Percentiles rank a stretch among this genome's conserved stretches.
These are phyloP conservation scores for Samsoniella hepiali DNA, from an alignment of 2,329 filamentous ascomycete genomes.

Conservation along the genomic window DNA sequence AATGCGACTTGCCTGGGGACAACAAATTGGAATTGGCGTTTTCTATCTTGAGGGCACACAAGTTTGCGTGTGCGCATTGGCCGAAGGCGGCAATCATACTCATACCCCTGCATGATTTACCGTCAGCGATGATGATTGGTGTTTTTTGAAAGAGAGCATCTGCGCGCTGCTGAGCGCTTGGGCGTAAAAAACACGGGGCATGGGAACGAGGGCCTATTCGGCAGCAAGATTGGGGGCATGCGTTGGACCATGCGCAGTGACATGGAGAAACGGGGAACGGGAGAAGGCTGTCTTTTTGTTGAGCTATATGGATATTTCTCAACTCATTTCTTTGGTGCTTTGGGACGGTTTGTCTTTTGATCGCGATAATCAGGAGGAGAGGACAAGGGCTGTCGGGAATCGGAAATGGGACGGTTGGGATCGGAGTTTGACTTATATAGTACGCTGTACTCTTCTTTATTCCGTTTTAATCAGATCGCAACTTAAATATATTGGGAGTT, in stretches of 20 bases:
- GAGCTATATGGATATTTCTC: conserved; percentile 7
- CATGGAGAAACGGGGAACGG: not conserved
- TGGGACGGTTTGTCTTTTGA: not conserved
- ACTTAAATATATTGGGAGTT: conserved; percentile 15
- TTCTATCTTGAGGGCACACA: conserved; percentile 10
- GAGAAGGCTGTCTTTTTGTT: conserved; percentile 2
- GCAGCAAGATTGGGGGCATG: not conserved
- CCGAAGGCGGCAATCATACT: conserved; percentile 10
- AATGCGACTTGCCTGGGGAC: conserved; percentile 1
- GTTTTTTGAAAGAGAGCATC: not conserved
- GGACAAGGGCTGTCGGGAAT: not conserved
- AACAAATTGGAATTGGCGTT: conserved; percentile 17
- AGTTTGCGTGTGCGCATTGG: conserved; percentile 1
- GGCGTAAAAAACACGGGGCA: not conserved
- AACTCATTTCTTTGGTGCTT: conserved; percentile 10
- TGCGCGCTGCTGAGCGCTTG: not conserved
- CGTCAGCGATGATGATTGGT: conserved; percentile 12
- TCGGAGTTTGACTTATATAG: conserved; percentile 4
- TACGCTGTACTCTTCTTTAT: not conserved
- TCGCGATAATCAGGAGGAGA: not conserved
- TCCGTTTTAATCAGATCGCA: conserved; percentile 12
- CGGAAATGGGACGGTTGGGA: conserved; percentile 1
- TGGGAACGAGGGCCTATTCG: not conserved
- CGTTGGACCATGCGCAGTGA: not conserved
- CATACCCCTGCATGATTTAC: conserved; percentile 10